Percentiles rank a stretch among this genome's conserved stretches.
These are phyloP conservation scores for Cenococcum geophilum DNA, from an alignment of 495 filamentous ascomycete genomes.

Conservation along the genomic window DNA sequence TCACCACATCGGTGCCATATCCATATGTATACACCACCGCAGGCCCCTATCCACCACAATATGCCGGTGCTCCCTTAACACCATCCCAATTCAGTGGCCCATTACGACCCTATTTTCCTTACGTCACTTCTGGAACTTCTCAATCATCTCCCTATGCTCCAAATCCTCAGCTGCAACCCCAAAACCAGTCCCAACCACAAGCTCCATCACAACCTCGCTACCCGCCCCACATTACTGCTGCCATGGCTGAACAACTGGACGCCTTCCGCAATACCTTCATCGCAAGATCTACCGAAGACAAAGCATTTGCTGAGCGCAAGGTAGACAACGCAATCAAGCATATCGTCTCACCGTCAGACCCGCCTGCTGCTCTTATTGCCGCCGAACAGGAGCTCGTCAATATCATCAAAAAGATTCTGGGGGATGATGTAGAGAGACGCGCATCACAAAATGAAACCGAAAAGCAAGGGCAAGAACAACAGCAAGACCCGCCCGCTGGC, in stretches of 20 bases:
- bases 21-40: conserved; percentile 11
- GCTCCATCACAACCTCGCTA: conserved; percentile 11
- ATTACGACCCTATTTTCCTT: conserved; percentile 12
- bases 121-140: conserved; percentile 10
- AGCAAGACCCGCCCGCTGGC: conserved; percentile 3
- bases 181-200: not conserved
- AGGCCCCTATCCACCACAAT: conserved; percentile 4
- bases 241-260: conserved; percentile 19
- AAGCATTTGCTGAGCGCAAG: not conserved
- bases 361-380: not conserved
- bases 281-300: not conserved
- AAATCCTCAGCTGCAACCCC: not conserved
- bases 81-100: conserved; percentile 6
- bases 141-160: not conserved
- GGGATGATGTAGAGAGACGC: not conserved
- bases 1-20: conserved; percentile 14
- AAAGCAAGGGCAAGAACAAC: not conserved
- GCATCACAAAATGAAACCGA: not conserved
- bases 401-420: not conserved
- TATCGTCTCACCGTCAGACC: conserved; percentile 1
- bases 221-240: conserved; percentile 11
- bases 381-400: not conserved
- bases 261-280: conserved; percentile 23
- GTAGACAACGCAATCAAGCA: conserved; percentile 25
- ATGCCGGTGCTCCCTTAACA: not conserved